Evolutionary conservation across 768 basidiomycete species (phyloP).

Genomic region (Phlebiopsis flavidoalba): DNA sequence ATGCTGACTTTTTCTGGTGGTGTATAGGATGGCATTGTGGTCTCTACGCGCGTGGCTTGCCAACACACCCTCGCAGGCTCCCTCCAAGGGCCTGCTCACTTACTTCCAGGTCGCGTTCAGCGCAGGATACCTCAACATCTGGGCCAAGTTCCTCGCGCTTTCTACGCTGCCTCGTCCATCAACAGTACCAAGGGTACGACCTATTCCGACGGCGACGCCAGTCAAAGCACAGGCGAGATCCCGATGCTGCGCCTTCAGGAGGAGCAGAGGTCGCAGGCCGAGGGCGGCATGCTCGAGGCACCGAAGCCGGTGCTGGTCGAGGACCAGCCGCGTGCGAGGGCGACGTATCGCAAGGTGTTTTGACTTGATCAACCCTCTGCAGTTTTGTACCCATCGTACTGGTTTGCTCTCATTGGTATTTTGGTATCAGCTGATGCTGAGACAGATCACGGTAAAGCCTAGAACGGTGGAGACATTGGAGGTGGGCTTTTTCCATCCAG

Average conservation of each 20-base stretch:
- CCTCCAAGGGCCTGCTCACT: neutral
- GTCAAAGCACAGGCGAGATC: neutral
- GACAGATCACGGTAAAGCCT: conserved; percentile 1
- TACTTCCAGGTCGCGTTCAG: conserved; percentile 9
- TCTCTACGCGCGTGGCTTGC: conserved; percentile 1
- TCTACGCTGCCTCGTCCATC: neutral
- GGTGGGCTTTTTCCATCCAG: neutral
- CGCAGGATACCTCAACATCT: conserved; percentile 1
- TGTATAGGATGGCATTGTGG: neutral
- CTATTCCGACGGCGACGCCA: neutral
- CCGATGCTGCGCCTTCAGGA: neutral
- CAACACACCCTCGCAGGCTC: neutral
- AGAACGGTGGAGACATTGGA: neutral
- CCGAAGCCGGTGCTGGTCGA: neutral
- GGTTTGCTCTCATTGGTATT: conserved; percentile 1
- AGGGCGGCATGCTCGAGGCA: neutral
- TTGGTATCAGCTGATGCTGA: neutral
- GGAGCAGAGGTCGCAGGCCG: neutral
- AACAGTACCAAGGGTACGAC: neutral
- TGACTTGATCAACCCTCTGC: neutral
- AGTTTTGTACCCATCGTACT: neutral
- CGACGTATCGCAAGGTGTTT: conserved; percentile 4
- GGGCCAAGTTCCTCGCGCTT: neutral
- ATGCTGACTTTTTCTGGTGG: neutral
- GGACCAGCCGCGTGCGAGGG: conserved; percentile 1